These are phyloP conservation scores for Aspergillus sp. DNA, from an alignment of 2,329 filamentous ascomycete species.

Conservation along the genomic window DNA sequence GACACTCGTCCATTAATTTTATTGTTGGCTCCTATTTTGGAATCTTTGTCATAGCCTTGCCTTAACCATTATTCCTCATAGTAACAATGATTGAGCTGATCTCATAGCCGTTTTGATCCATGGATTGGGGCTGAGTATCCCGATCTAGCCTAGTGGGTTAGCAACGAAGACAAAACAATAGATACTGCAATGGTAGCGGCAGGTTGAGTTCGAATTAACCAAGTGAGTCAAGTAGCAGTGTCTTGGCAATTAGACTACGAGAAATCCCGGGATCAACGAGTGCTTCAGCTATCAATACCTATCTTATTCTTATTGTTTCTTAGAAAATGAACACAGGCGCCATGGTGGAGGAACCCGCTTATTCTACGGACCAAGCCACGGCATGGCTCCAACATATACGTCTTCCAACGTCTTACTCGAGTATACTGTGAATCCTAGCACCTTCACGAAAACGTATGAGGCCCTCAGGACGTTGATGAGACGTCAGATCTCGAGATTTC, in stretches of 20 bases:
- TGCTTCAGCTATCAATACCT: background rate
- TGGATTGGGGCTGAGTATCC: too few species aligned
- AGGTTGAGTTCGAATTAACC: background rate
- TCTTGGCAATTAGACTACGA: background rate
- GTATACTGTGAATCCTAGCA: slow-evolving; percentile 17
- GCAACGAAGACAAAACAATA: background rate
- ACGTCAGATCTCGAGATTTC: slow-evolving; percentile 51
- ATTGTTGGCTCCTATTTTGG: background rate
- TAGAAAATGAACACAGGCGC: background rate
- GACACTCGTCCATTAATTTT: too few species aligned
- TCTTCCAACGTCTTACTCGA: slow-evolving; percentile 25
- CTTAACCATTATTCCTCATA: too few species aligned
- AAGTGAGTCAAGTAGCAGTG: background rate
- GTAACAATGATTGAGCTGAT: too few species aligned
- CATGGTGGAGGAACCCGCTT: slow-evolving; percentile 21
- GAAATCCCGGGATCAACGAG: too few species aligned
- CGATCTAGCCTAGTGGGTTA: background rate
- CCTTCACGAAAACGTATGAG: slow-evolving; percentile 38
- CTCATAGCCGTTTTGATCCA: too few species aligned
- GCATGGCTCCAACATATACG: slow-evolving; percentile 34
- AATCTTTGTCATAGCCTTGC: background rate
- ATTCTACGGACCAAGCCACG: slow-evolving; percentile 29
- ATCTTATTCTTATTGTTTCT: background rate
- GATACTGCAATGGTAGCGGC: background rate
- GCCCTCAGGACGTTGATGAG: slow-evolving; percentile 40